Evolutionary conservation across 495 filamentous ascomycete species (phyloP), one percentile per base, ranked within the genome.

Genomic region (Bacidia rubella): DNA sequence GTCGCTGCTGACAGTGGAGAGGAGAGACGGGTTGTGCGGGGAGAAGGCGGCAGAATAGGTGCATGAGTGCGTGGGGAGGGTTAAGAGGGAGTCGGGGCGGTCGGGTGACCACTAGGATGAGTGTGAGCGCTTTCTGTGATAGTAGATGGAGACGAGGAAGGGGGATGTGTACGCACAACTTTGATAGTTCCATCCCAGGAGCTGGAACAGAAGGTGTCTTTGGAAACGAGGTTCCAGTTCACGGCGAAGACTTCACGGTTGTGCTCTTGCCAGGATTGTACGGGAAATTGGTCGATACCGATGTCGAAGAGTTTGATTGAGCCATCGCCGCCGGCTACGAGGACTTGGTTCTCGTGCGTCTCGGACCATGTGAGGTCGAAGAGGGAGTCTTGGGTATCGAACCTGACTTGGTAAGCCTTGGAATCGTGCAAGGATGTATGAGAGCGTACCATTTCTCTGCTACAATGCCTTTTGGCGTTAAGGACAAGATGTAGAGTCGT

Each of bases 181-280:
- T 94, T 94, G 35, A 97, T 75, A 7, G 85, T 90, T 47, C 90
- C 90, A 63, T 97, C 92, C 92, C 92, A 98, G 22, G 84, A 90
- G 50, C 77, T 82, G 15, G 86, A 90, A 51, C 85, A 78, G 62
- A 98, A 97, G 3, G 79, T 81, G 58, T 88, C 83, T 63, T 97
- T 98, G n/a, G 82, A 75, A 25, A 92, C 74, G 4, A 90, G 79
- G 60, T 93, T 95, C 92, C 92, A 98, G 60, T 79, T 73, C 5
- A 94, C 85, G 35, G 86, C 84, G 67, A 95, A 95, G 3, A 90
- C 81, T 64, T 98, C 92, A 35, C 90, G 79, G 48, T 79, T 83
- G 67, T 98, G 92, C 68, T 97, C 92, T 59, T 85, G 79, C 81
- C 89, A 98, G 52, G 80, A 82, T 60, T 81, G 80, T 27, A 98